Conservation (phyloP, 2,329 filamentous ascomycete species). For the Stagonosporopsis rhizophila region DNA sequence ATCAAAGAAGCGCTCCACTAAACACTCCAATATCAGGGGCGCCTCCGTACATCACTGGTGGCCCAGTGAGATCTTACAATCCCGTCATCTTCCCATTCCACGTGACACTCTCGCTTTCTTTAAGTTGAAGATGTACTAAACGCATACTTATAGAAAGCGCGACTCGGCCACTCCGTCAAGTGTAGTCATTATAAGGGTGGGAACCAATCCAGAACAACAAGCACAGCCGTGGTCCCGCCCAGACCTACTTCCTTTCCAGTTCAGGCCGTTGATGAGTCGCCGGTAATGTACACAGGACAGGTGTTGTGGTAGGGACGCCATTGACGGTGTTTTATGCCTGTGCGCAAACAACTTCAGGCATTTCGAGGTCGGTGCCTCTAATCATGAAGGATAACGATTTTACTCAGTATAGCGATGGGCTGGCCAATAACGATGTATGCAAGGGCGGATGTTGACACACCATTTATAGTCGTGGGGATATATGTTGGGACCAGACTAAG, state of each 20-base stretch:
- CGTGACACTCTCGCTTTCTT: constrained; percentile 22
- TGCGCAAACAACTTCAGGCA: neutral
- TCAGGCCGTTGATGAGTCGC: neutral
- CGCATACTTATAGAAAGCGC: neutral
- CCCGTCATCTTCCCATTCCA: constrained; percentile 17
- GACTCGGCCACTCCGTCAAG: neutral
- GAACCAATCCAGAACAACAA: neutral
- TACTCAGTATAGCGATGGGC: neutral
- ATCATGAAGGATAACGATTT: neutral
- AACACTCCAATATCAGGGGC: neutral
- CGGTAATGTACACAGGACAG: neutral
- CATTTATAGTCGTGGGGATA: neutral
- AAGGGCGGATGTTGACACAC: neutral
- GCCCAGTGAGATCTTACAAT: constrained; percentile 10
- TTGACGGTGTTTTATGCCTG: neutral
- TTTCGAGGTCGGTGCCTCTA: neutral
- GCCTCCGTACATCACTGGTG: neutral
- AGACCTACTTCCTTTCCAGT: neutral
- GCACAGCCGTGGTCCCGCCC: neutral
- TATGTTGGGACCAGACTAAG: neutral
- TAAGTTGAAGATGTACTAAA: constrained; percentile 1
- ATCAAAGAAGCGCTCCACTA: neutral
- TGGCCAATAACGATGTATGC: neutral
- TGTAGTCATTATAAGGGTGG: neutral
- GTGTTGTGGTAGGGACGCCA: neutral